Evolutionary conservation across 352 stramenopile species (phyloP).

Genomic region (Phytopythium sindhum): DNA sequence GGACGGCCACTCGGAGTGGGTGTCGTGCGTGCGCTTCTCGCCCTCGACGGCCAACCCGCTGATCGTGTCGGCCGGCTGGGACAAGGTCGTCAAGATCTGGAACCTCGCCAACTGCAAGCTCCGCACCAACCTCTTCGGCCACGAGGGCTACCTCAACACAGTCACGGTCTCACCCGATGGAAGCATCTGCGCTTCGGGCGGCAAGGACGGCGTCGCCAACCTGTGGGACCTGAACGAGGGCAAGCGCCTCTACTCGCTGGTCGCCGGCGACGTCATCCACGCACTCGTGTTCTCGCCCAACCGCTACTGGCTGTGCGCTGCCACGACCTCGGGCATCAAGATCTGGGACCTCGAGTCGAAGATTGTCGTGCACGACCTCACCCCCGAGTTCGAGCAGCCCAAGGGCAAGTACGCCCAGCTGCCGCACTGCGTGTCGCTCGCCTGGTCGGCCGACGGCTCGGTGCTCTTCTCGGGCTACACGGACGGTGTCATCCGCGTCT

Average conservation of each 20-base stretch:
- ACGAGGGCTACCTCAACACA: conserved; percentile 99
- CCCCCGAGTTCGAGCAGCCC: conserved; percentile 88
- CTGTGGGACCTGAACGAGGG: conserved; percentile 99
- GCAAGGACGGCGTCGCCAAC: conserved; percentile 99
- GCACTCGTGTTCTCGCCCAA: conserved; percentile 99
- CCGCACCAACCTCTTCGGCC: conserved; percentile 98
- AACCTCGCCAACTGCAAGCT: conserved; percentile 99
- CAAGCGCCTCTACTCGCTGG: conserved; percentile 99
- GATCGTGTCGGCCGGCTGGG: conserved; percentile 99
- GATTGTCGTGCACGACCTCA: conserved; percentile 97
- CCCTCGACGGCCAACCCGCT: conserved; percentile 94
- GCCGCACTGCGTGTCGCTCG: conserved; percentile 97
- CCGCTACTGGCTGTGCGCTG: conserved; percentile 99
- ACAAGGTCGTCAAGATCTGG: conserved; percentile 99
- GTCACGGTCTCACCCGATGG: conserved; percentile 99
- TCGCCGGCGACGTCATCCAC: conserved; percentile 96
- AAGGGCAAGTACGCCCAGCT: conserved; percentile 93
- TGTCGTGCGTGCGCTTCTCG: conserved; percentile 99
- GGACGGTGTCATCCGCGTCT: conserved; percentile 98
- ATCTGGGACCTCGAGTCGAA: conserved; percentile 99
- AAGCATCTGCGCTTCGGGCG: conserved; percentile 98
- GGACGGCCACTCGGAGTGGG: conserved; percentile 99
- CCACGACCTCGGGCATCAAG: conserved; percentile 98
- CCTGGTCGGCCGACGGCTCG: conserved; percentile 97
- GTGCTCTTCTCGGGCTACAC: conserved; percentile 99